Percentiles rank a stretch among this genome's conserved stretches.
These are phyloP conservation scores for Hypoxylon trugodes DNA, from an alignment of 495 filamentous ascomycete species.

Conservation along the genomic window DNA sequence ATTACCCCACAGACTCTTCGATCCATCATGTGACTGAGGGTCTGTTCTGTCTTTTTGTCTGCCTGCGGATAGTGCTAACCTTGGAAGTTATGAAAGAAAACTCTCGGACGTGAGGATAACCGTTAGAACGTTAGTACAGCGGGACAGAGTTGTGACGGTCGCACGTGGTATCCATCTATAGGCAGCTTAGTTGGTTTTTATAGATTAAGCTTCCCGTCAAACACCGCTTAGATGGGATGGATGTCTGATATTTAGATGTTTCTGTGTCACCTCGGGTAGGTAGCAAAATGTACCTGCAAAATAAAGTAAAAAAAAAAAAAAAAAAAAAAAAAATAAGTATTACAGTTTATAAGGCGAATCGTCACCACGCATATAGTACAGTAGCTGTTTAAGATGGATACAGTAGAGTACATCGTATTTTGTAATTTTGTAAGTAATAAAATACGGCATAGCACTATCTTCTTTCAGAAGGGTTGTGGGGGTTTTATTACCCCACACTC, in stretches of 20 bases:
- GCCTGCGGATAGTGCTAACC: neutral
- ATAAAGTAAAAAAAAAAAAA: neutral
- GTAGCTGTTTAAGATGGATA: conserved; percentile 20
- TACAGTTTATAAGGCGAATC: conserved; percentile 1
- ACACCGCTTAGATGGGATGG: too few species aligned
- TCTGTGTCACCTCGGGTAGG: too few species aligned
- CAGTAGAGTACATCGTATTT: conserved; percentile 21
- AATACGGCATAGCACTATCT: conserved; percentile 13
- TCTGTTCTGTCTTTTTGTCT: neutral
- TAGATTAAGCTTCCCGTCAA: conserved; percentile 1
- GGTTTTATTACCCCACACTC: conserved; percentile 35
- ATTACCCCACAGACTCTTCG: conserved; percentile 4
- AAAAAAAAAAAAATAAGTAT: neutral
- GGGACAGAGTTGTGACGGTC: conserved; percentile 6
- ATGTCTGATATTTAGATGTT: too few species aligned
- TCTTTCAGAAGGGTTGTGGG: conserved; percentile 23
- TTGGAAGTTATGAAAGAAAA: conserved; percentile 15
- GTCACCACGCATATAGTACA: conserved; percentile 7
- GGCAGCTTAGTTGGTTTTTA: conserved; percentile 9
- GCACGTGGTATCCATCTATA: conserved; percentile 36
- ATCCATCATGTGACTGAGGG: conserved; percentile 27
- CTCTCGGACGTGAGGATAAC: conserved; percentile 3
- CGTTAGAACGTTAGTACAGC: neutral
- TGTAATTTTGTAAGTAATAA: neutral
- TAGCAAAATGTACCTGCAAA: neutral